Evolutionary conservation across 164 flowering plant genomes (phyloP).

Genomic region (Stephania japonica): DNA sequence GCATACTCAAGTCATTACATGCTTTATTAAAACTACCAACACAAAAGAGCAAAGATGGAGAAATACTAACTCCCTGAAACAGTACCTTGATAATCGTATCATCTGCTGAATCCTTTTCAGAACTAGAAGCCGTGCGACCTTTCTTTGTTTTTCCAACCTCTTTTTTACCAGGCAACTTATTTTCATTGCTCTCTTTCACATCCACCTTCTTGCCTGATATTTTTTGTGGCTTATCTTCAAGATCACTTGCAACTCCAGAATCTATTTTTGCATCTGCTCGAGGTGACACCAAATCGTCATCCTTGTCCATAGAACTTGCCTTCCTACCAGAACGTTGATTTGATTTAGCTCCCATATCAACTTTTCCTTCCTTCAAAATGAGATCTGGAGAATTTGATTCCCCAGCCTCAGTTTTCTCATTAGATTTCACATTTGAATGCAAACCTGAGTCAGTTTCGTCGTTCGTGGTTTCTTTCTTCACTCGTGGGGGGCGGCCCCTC

Average conservation of each 20-base stretch:
- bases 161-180: conserved; percentile 22
- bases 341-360: conserved; percentile 33
- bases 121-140: conserved; percentile 23
- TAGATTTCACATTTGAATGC: conserved; percentile 9
- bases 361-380: conserved; percentile 30
- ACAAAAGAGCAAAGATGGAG: not conserved
- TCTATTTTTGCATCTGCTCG: conserved; percentile 22
- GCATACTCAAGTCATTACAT: not conserved
- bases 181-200: conserved; percentile 16
- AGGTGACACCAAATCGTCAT: conserved; percentile 25
- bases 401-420: conserved; percentile 20
- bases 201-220: conserved; percentile 20
- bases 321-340: conserved; percentile 28
- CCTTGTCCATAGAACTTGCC: conserved; percentile 11
- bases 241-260: conserved; percentile 29
- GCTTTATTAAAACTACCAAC: not conserved
- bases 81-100: conserved; percentile 23
- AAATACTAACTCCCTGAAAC: not conserved
- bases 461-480: conserved; percentile 27
- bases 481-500: conserved; percentile 22
- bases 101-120: conserved; percentile 25
- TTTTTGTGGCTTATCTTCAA: conserved; percentile 26
- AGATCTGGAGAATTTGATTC: not conserved
- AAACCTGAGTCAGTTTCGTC: conserved; percentile 16
- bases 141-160: conserved; percentile 26